Conservation (phyloP, 345 rosid genomes). For the Anacardium occidentale region DNA sequence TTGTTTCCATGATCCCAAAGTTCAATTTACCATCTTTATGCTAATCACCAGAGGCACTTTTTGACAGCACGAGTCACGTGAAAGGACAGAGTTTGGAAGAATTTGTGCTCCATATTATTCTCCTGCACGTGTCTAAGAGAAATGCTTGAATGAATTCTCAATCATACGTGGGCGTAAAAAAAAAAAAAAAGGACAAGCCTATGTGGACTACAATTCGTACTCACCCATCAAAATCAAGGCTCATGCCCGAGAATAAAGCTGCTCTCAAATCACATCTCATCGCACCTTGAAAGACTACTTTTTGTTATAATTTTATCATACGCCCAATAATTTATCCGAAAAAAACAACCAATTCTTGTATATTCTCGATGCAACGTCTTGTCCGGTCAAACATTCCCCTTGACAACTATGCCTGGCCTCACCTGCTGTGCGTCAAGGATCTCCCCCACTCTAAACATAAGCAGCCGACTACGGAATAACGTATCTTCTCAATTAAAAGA, state of each 20-base stretch:
- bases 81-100: conserved; percentile 16
- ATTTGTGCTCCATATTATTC: conserved; percentile 18
- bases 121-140: background rate
- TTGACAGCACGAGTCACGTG: background rate
- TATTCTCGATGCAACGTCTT: too few relatives aligned
- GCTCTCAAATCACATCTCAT: background rate
- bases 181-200: conserved; percentile 16
- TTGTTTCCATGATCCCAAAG: too few relatives aligned
- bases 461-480: too few relatives aligned
- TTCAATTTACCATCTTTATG: background rate
- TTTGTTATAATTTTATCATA: too few relatives aligned
- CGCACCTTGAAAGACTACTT: background rate
- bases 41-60: background rate
- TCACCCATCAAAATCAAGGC: background rate
- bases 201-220: conserved; percentile 11
- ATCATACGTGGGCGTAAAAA: conserved; percentile 6
- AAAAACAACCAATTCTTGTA: too few relatives aligned
- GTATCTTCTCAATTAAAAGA: too few relatives aligned
- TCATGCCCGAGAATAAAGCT: conserved; percentile 28
- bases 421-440: too few relatives aligned
- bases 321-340: too few relatives aligned
- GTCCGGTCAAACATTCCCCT: too few relatives aligned
- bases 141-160: conserved; percentile 12
- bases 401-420: too few relatives aligned
- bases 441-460: too few relatives aligned